Evolutionary conservation across 805 yeast species (phyloP), one percentile per base, ranked within the genome.

Genomic region (Hanseniaspora mollemarum): DNA sequence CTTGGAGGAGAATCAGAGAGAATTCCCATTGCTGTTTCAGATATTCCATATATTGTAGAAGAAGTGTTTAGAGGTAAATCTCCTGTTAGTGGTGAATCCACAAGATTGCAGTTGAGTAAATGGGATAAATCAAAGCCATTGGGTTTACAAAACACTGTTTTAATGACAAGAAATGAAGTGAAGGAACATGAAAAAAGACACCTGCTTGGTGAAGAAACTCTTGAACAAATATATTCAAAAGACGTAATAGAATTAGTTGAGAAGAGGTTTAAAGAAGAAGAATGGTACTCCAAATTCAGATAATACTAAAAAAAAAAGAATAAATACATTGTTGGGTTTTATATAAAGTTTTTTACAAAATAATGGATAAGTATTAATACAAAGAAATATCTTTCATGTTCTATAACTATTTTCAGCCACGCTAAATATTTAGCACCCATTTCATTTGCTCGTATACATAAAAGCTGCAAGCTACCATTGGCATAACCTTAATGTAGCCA

Each of bases 381-480:
- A 31, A 22, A 26, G 15, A 38, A 18, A 38, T 36, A n/a, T 33
- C 61, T n/a, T n/a, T n/a, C n/a, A n/a, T n/a, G n/a, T n/a, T n/a
- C n/a, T n/a, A n/a, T n/a, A n/a, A n/a, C n/a, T n/a, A n/a, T n/a
- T n/a, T n/a, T n/a, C n/a, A n/a, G n/a, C n/a, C n/a, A n/a, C n/a
- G n/a, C 19, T 59, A 80, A 42, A 87, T 83, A 39, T 85, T 83
- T 49, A 92, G 66, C 49, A 71, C 64, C 58, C 69, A 69, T 68
- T 92, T 92, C 67, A 81, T 73, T 53, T 95, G 73, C 67, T 90
- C 98, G 66, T 92, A 92, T 33, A 90, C 96, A 62, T 78, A 88
- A 65, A 90, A 90, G 15, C 96, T 82, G 65, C 96, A 88, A 33
- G 97, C 95, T 60, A 81, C 90, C 98, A 92, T 92, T 8, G 98